phyloP scores from a whole-genome alignment of 2,329 filamentous ascomycete genomes.

The Ophiostoma sp. region DNA sequence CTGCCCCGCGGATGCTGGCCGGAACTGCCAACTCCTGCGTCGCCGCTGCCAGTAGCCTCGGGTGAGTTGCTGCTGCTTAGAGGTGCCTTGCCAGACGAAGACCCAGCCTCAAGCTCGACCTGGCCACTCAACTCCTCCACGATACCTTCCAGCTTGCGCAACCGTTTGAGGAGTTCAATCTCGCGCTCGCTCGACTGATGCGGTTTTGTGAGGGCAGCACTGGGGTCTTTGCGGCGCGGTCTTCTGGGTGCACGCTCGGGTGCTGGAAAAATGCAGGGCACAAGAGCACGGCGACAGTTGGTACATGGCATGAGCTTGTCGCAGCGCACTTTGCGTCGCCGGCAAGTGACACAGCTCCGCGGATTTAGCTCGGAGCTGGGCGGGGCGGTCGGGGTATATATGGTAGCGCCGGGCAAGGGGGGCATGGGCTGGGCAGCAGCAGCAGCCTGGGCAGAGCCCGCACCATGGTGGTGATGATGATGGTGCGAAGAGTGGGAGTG shows the following conservation, averaged over 20 bases:
- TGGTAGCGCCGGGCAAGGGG: slow-evolving; percentile 30
- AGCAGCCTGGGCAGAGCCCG: slow-evolving; percentile 19
- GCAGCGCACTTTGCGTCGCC: slow-evolving; percentile 53
- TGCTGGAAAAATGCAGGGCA: slow-evolving; percentile 48
- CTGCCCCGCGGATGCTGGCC: slow-evolving; percentile 11
- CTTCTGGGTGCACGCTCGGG: slow-evolving; percentile 48
- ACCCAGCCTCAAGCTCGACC: slow-evolving; percentile 48
- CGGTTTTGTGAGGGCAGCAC: slow-evolving; percentile 42
- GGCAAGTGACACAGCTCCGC: slow-evolving; percentile 49
- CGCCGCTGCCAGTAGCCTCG: not conserved
- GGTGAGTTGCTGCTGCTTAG: slow-evolving; percentile 32
- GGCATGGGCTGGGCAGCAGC: slow-evolving; percentile 26
- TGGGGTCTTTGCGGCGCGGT: slow-evolving; percentile 58
- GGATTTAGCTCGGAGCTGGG: slow-evolving; percentile 34
- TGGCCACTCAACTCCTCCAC: slow-evolving; percentile 64
- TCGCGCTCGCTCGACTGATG: slow-evolving; percentile 58
- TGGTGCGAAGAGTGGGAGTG: slow-evolving; percentile 15
- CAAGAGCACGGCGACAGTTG: slow-evolving; percentile 50
- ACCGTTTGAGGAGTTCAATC: slow-evolving; percentile 64
- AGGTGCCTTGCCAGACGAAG: slow-evolving; percentile 33
- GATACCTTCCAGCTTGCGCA: slow-evolving; percentile 69
- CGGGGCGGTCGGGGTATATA: slow-evolving; percentile 30
- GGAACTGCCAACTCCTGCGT: not conserved
- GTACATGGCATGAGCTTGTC: slow-evolving; percentile 53
- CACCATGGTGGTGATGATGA: slow-evolving; percentile 21